Base-by-base conservation (phyloP, 139 green algal species). In the Chlorokybus atmophyticus region DNA sequence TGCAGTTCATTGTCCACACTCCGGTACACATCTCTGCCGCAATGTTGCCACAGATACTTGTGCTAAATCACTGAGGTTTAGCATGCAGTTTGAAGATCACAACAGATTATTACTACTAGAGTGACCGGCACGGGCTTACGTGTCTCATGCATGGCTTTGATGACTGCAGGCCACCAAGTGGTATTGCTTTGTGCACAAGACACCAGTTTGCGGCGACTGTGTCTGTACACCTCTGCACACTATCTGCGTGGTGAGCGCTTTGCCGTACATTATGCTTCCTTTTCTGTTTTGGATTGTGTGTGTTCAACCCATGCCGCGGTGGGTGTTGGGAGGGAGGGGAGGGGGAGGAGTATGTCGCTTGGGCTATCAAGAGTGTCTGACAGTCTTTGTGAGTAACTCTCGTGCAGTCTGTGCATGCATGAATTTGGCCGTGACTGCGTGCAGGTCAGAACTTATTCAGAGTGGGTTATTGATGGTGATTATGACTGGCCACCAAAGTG, bases 391-490 rank as follows among this genome's bases (percentile, higher is more conserved):
- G n/a, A n/a, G n/a, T n/a, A n/a, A n/a, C n/a, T n/a, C n/a, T n/a
- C n/a, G n/a, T n/a, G n/a, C n/a, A n/a, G n/a, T n/a, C n/a, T n/a
- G n/a, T n/a, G n/a, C n/a, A n/a, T n/a, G n/a, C n/a, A n/a, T n/a
- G n/a, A n/a, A n/a, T n/a, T n/a, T n/a, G n/a, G n/a, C n/a, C n/a
- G 24, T 55, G 10, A 48, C 14, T 14, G 47, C 23, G 0, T 4
- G 2, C 63, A 71, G 63, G 63, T 71, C 24, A 27, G 44, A 10
- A 55, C 32, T 14, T 71, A 71, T 21, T 71, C 63, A 17, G 63
- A 71, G 21, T 71, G 63, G 63, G 63, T 71, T 19, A 66, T 62
- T 42, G 63, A 71, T 52, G 63, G 63, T 14, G 63, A 71, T 35
- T 71, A 71, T 28, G 63, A 71, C 25, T 71, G 63, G 63, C 63